Conservation (phyloP, 805 yeast species). For the Suhomyces sp. region DNA sequence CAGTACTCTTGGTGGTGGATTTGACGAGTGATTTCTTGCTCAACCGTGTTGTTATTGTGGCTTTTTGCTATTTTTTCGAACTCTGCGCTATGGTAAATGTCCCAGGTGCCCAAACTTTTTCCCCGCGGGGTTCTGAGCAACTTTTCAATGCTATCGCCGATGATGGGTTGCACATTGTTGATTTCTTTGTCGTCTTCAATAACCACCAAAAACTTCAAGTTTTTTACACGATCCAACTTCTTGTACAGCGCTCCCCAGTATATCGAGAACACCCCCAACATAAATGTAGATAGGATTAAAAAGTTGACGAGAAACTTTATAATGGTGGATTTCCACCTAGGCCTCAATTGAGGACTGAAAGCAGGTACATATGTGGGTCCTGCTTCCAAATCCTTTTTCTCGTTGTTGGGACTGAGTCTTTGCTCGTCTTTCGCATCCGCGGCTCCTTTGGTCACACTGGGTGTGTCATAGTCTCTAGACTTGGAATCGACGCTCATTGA, state of each 20-base stretch:
- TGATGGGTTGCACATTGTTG: constrained; percentile 22
- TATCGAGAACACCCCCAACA: constrained; percentile 33
- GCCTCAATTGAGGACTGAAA: not conserved
- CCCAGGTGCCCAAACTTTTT: constrained; percentile 22
- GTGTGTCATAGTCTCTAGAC: not conserved
- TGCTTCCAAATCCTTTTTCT: not conserved
- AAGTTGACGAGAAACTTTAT: constrained; percentile 20
- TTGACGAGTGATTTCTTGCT: constrained; percentile 15
- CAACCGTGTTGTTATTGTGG: constrained; percentile 15
- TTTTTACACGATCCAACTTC: constrained; percentile 25
- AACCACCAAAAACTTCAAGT: constrained; percentile 37
- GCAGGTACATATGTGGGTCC: not conserved
- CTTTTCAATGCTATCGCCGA: constrained; percentile 22
- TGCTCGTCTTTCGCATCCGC: not conserved
- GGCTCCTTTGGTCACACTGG: not conserved
- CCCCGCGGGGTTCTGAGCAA: constrained; percentile 16
- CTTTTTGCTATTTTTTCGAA: constrained; percentile 25
- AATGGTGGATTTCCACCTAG: constrained; percentile 7
- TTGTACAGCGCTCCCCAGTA: constrained; percentile 42
- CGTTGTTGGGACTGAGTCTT: not conserved
- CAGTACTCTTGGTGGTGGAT: constrained; percentile 30
- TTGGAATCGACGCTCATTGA: not conserved
- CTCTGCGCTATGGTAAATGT: constrained; percentile 21
- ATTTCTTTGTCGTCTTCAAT: constrained; percentile 28
- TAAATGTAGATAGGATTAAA: constrained; percentile 20